Evolutionary conservation across 1,139 yeast genomes (phyloP), one percentile per base, ranked within the genome.

Genomic region (Candida neerlandica): DNA sequence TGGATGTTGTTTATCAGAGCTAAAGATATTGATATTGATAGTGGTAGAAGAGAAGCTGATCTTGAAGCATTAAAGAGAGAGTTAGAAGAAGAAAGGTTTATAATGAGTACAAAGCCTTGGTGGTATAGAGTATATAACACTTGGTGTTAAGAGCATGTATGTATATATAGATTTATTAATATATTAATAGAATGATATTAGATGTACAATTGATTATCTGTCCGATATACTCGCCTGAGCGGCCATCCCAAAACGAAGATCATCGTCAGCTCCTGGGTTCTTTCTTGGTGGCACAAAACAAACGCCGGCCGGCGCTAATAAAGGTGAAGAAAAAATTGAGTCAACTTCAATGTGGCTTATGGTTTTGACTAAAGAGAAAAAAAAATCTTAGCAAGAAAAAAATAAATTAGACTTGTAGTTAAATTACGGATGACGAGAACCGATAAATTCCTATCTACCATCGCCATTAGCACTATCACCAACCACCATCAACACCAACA

Each of bases 31-130:
- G 79, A 75, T 50, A 62, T 74, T 43, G 78, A 73, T 49, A 63
- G 75, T 4, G 78, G 79, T 30, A 65, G 79, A 59, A 63, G 75
- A 51, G 77, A 73, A 50, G 63, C 70, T 43, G 78, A 74, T 57
- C 53, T 72, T 51, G 78, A 74, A 50, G 70, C 71, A 7, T 65
- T 74, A 53, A 72, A 71, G 57, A 70, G 69, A 52, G 79, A 75
- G 55, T 63, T 74, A 57, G 71, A 65, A 21, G 78, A 73, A 53
- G 77, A 73, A 56, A 65, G 67, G 49, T 65, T 63, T 3, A 54
- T 69, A 10, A 57, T 73, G 50, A 60, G 62, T n/a, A 41, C 60
- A 27, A 73, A 71, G 55, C 78, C 78, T 1, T 58, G 64, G 46
- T 64, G 61, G 51, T 62, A 62, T 56, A 67, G 75, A 58, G 48